Conservation (phyloP, 2,329 filamentous ascomycete genomes). For the Cercospora zeae-maydis region DNA sequence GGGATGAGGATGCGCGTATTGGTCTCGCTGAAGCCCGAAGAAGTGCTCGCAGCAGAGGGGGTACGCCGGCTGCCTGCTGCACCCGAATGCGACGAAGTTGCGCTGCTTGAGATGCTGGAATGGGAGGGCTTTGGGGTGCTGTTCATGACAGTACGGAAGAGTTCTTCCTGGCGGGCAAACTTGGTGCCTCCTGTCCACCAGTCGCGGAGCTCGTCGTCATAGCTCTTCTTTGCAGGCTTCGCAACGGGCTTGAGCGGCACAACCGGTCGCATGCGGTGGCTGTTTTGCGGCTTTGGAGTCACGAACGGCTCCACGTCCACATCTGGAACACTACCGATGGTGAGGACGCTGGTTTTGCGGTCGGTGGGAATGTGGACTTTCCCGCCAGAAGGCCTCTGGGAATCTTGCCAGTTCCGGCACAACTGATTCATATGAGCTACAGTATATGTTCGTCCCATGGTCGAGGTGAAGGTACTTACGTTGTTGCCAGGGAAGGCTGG, state of each 20-base stretch:
- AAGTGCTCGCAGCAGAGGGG: not conserved
- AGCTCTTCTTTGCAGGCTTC: constrained; percentile 15
- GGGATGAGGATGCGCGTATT: constrained; percentile 40
- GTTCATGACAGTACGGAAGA: constrained; percentile 12
- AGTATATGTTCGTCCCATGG: not conserved
- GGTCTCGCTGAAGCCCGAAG: constrained; percentile 6
- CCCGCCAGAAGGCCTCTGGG: not conserved
- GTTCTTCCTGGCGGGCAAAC: constrained; percentile 31
- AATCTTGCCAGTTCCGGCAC: constrained; percentile 7
- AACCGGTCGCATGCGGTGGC: not conserved
- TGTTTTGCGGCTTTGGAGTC: not conserved
- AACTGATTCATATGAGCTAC: not conserved
- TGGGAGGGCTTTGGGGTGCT: not conserved
- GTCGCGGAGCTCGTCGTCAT: constrained; percentile 39
- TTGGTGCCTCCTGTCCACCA: constrained; percentile 40
- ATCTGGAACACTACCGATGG: constrained; percentile 15
- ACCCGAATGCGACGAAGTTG: not conserved
- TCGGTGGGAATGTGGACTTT: not conserved
- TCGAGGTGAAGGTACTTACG: not conserved
- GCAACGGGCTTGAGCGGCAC: not conserved
- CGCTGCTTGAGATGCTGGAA: not conserved
- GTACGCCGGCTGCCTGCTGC: constrained; percentile 8
- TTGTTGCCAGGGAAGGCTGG: not conserved
- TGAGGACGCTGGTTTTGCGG: constrained; percentile 14
- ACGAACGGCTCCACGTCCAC: not conserved